These are phyloP conservation scores for Termitomyces sp. DNA, from an alignment of 768 basidiomycete genomes.

Conservation along the genomic window DNA sequence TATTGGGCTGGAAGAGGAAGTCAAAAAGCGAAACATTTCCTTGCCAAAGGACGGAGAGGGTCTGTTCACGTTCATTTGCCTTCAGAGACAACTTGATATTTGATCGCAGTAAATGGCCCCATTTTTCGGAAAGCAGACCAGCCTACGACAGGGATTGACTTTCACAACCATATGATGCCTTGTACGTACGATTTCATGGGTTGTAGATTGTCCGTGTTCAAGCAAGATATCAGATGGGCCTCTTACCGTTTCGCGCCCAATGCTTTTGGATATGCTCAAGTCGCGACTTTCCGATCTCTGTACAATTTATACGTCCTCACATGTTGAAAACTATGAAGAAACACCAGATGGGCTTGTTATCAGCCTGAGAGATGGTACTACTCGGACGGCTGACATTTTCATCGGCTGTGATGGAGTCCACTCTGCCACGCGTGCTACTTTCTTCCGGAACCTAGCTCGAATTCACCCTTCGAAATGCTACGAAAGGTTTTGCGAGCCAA, in stretches of 20 bases:
- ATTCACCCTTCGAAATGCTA: background rate
- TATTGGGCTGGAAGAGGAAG: constrained; percentile 28
- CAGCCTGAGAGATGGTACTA: constrained; percentile 20
- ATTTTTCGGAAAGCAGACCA: constrained; percentile 22
- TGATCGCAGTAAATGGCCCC: constrained; percentile 13
- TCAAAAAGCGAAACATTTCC: constrained; percentile 14
- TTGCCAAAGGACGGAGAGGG: constrained; percentile 22
- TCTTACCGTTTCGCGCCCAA: constrained; percentile 15
- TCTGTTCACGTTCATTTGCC: background rate
- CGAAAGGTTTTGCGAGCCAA: constrained; percentile 2
- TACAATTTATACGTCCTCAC: constrained; percentile 20
- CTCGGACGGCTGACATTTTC: constrained; percentile 26
- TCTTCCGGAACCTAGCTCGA: constrained; percentile 10
- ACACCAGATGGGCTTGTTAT: constrained; percentile 3
- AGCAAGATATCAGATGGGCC: constrained; percentile 14
- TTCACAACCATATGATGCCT: constrained; percentile 22
- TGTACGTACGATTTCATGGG: background rate
- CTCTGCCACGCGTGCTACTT: constrained; percentile 15
- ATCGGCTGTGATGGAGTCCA: constrained; percentile 38
- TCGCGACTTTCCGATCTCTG: constrained; percentile 16
- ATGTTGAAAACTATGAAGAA: constrained; percentile 11
- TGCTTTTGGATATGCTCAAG: constrained; percentile 19
- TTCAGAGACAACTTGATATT: background rate
- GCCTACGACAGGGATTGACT: constrained; percentile 16
- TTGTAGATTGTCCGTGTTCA: background rate